A percentile compares a stretch with the other conserved stretches of the same genome.
These are phyloP conservation scores for Suillus weaverae DNA, from an alignment of 768 basidiomycete genomes.

Conservation along the genomic window DNA sequence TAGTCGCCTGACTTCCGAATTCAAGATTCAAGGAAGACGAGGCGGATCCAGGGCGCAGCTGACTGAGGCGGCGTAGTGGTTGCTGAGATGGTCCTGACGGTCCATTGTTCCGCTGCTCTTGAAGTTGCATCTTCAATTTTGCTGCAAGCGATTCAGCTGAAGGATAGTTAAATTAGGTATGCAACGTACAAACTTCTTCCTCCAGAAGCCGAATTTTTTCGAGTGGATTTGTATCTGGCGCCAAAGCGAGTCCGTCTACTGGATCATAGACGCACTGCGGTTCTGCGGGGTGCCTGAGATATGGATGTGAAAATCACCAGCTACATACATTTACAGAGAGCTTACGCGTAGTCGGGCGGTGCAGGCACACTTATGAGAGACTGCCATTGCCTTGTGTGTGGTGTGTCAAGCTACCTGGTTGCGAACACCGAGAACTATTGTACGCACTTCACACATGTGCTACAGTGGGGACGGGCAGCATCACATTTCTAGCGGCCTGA, in stretches of 20 bases:
- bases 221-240: constrained; percentile 74
- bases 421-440: background rate
- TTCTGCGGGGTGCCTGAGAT: constrained; percentile 73
- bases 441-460: constrained; percentile 79
- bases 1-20: constrained; percentile 16
- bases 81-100: constrained; percentile 25
- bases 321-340: background rate
- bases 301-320: constrained; percentile 11
- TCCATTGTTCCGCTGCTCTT: constrained; percentile 52
- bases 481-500: constrained; percentile 71
- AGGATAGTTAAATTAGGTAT: constrained; percentile 5
- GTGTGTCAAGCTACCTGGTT: background rate
- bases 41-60: constrained; percentile 21
- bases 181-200: constrained; percentile 66
- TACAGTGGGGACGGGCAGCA: constrained; percentile 81
- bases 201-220: constrained; percentile 79
- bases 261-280: constrained; percentile 87
- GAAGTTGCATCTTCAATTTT: constrained; percentile 60
- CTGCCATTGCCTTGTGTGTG: constrained; percentile 68
- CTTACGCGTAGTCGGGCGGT: constrained; percentile 82
- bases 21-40: constrained; percentile 19
- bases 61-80: constrained; percentile 10
- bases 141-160: constrained; percentile 39
- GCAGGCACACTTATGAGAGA: constrained; percentile 81
- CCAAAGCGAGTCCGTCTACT: constrained; percentile 75